These are phyloP conservation scores for Aureobasidium sp. DNA, from an alignment of 2,329 filamentous ascomycete species.

Conservation along the genomic window DNA sequence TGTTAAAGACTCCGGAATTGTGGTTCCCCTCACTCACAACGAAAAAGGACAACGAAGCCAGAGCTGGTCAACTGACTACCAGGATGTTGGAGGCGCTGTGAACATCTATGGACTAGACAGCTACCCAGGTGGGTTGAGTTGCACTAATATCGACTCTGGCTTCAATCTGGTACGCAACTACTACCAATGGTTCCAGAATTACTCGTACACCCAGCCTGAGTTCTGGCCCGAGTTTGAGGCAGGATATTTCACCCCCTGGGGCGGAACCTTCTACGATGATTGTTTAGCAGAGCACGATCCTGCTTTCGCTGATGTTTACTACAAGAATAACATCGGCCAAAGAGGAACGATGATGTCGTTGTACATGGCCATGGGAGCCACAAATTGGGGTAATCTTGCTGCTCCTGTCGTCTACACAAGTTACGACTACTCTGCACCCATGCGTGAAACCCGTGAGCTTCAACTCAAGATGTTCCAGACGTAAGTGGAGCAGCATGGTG, in stretches of 20 bases:
- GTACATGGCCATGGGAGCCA: conserved; percentile 41
- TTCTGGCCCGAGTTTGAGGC: conserved; percentile 57
- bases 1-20: conserved; percentile 51
- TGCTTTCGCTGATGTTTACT: conserved; percentile 59
- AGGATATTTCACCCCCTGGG: conserved; percentile 56
- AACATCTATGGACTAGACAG: conserved; percentile 48
- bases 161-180: conserved; percentile 44
- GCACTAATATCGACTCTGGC: conserved; percentile 52
- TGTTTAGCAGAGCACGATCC: conserved; percentile 47
- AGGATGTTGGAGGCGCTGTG: conserved; percentile 41
- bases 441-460: conserved; percentile 53
- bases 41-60: conserved; percentile 53
- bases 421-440: conserved; percentile 58
- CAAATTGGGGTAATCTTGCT: conserved; percentile 55
- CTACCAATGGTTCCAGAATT: conserved; percentile 36
- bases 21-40: conserved; percentile 52
- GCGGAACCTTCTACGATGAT: conserved; percentile 45
- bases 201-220: conserved; percentile 41
- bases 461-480: conserved; percentile 58
- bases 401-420: conserved; percentile 52
- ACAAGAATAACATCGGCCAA: conserved; percentile 56
- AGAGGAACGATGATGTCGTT: conserved; percentile 42
- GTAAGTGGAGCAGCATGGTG: not conserved
- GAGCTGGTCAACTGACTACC: conserved; percentile 57
- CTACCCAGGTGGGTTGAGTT: conserved; percentile 54